phyloP scores from a whole-genome alignment of 768 basidiomycete genomes.

The Leccinum uliginosum region DNA sequence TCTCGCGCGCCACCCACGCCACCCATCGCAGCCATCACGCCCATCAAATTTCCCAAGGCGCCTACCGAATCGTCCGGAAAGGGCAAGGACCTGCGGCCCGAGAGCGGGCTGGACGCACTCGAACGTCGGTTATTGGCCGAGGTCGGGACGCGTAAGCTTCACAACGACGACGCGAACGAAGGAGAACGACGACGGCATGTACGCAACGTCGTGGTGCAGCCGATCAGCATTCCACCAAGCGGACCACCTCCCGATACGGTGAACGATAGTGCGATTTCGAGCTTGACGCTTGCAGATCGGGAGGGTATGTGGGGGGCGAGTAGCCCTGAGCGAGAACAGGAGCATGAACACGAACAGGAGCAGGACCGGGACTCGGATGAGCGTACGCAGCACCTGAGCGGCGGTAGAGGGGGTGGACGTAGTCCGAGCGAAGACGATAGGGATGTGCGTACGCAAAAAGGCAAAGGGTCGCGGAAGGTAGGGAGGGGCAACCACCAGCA shows the following conservation, averaged over 20 bases:
- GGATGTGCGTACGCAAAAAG: slow-evolving; percentile 29
- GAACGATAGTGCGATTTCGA: slow-evolving; percentile 47
- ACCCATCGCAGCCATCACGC: slow-evolving; percentile 41
- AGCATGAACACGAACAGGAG: slow-evolving; percentile 22
- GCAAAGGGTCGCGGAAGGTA: slow-evolving; percentile 17
- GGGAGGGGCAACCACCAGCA: slow-evolving; percentile 20
- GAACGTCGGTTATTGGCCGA: slow-evolving; percentile 65
- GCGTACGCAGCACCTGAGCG: slow-evolving; percentile 28
- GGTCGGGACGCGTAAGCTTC: slow-evolving; percentile 60
- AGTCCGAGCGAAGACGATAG: slow-evolving; percentile 31
- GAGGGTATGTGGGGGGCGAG: slow-evolving; percentile 15
- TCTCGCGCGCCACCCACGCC: slow-evolving; percentile 45
- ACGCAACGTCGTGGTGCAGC: slow-evolving; percentile 34
- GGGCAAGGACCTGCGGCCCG: slow-evolving; percentile 23
- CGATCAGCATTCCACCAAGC: slow-evolving; percentile 36
- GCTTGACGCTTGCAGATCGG: slow-evolving; percentile 37
- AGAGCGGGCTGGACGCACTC: slow-evolving; percentile 68
- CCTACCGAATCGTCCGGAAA: slow-evolving; percentile 24
- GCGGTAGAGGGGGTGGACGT: slow-evolving; percentile 5
- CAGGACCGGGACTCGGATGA: slow-evolving; percentile 31
- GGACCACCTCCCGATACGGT: slow-evolving; percentile 21
- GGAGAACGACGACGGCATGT: slow-evolving; percentile 29
- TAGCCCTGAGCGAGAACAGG: slow-evolving; percentile 21
- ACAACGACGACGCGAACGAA: slow-evolving; percentile 15
- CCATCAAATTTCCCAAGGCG: slow-evolving; percentile 33